Conservation (phyloP, 2,329 filamentous ascomycete species). For the Sarocladium strictum region DNA sequence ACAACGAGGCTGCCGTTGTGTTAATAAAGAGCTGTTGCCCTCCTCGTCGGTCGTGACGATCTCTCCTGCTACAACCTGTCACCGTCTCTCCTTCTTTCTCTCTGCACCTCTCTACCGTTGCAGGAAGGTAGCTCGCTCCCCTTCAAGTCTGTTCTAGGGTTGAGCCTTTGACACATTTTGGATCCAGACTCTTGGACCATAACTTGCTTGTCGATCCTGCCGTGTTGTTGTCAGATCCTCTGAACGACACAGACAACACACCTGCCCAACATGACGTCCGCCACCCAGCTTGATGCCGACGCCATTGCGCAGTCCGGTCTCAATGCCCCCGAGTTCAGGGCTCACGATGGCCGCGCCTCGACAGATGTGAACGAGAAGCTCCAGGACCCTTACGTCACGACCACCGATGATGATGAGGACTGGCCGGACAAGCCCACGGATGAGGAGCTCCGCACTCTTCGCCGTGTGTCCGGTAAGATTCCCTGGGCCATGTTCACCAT, state of each 20-base stretch:
- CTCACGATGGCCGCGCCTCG: slow-evolving; percentile 21
- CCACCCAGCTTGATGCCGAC: slow-evolving; percentile 29
- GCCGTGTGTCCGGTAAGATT: slow-evolving; percentile 57
- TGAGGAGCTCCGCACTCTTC: slow-evolving; percentile 56
- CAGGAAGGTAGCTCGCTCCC: background rate
- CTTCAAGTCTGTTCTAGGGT: background rate
- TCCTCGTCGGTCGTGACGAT: background rate
- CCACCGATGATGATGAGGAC: slow-evolving; percentile 21
- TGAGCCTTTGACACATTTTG: background rate
- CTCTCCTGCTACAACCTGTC: background rate
- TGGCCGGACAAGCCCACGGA: slow-evolving; percentile 46
- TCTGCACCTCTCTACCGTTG: background rate
- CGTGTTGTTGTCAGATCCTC: too few species aligned
- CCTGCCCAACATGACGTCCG: slow-evolving; percentile 26
- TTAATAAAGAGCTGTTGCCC: background rate
- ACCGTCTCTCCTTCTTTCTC: background rate
- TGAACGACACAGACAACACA: too few species aligned
- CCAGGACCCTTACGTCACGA: slow-evolving; percentile 17
- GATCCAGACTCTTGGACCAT: too few species aligned
- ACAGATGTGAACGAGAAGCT: slow-evolving; percentile 20
- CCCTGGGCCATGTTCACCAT: slow-evolving; percentile 63
- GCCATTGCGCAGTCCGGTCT: slow-evolving; percentile 28
- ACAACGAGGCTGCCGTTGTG: background rate
- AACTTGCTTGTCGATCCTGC: too few species aligned
- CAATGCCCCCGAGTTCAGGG: slow-evolving; percentile 23